Evolutionary conservation across 164 flowering plant genomes (phyloP).

Genomic region (Berberis vulgaris): DNA sequence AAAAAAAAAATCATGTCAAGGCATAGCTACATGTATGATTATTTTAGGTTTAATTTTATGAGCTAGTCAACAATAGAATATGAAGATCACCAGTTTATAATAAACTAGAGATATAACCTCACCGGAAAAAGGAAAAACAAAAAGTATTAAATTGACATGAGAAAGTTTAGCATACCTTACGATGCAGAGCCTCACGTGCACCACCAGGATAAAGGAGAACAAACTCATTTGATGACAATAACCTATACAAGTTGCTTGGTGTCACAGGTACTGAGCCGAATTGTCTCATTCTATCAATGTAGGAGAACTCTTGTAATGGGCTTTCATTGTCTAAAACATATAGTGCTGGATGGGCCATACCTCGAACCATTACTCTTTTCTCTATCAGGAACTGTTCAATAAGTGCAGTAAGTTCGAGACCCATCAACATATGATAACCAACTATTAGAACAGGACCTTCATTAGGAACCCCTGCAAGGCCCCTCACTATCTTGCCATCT

Average conservation of each 20-base stretch:
- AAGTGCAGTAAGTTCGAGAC: slow-evolving; percentile 51
- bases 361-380: slow-evolving; percentile 54
- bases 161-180: slow-evolving; percentile 34
- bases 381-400: slow-evolving; percentile 48
- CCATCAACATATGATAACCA: slow-evolving; percentile 86
- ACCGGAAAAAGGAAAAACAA: neutral
- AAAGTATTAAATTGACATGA: neutral
- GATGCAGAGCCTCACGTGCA: slow-evolving; percentile 87
- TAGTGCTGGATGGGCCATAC: slow-evolving; percentile 61
- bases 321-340: slow-evolving; percentile 17
- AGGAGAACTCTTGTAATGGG: slow-evolving; percentile 21
- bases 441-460: slow-evolving; percentile 84
- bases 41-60: too few species aligned
- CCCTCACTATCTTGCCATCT: slow-evolving; percentile 69
- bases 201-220: slow-evolving; percentile 94
- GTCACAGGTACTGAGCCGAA: slow-evolving; percentile 73
- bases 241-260: slow-evolving; percentile 52
- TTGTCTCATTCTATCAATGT: slow-evolving; percentile 37
- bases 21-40: too few species aligned
- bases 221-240: slow-evolving; percentile 53
- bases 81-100: neutral
- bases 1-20: too few species aligned
- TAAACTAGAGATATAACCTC: neutral
- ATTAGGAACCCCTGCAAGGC: slow-evolving; percentile 72
- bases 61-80: too few species aligned